Base-by-base conservation (phyloP, 2,329 filamentous ascomycete genomes). In the Plectosphaerella plurivora region DNA sequence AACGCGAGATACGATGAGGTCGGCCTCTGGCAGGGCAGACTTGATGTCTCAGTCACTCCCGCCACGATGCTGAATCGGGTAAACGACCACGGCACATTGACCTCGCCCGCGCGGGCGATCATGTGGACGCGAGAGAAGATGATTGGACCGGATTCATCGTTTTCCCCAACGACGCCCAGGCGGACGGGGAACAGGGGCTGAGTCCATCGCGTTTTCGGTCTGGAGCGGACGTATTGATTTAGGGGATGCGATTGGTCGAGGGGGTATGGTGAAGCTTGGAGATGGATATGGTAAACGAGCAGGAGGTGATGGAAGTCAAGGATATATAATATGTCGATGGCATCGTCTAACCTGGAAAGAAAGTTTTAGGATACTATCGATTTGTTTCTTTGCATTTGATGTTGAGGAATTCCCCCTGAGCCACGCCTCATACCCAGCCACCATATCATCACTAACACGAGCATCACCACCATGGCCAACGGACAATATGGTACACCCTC, bases 401-500 rank as follows among this genome's bases (percentile, higher is more conserved):
- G 28, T 33, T 12, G 28, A 33, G 9, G 37, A 39, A 5, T n/a
- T 7, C 7, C 37, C 37, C 37, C 37, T 39, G 15, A 15, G 15
- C 37, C 10, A 39, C 37, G 15, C 14, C 14, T 39, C n/a, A n/a
- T 7, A 15, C 10, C 37, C 10, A 44, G 22, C 4, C 4, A 20
- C 16, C n/a, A 44, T 18, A 6, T 5, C 41, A 20, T 6, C 44
- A 36, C 18, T 24, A 36, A n/a, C 22, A 35, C 15, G 3, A 7
- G 14, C 22, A 47, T 16, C 15, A 6, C 14, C 45, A 58, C 3
- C 8, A 67, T 68, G 68, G 56, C 61, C 41, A 56, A 68, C 57
- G 70, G 68, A 9, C 57, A 61, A 37, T 64, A 67, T 28, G 62
- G 67, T 68, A 60, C 35, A 57, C 16, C 45, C 52, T 20, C 55